Conservation (phyloP, 169 alveolate genomes). For the Amoebophrya sp. region DNA sequence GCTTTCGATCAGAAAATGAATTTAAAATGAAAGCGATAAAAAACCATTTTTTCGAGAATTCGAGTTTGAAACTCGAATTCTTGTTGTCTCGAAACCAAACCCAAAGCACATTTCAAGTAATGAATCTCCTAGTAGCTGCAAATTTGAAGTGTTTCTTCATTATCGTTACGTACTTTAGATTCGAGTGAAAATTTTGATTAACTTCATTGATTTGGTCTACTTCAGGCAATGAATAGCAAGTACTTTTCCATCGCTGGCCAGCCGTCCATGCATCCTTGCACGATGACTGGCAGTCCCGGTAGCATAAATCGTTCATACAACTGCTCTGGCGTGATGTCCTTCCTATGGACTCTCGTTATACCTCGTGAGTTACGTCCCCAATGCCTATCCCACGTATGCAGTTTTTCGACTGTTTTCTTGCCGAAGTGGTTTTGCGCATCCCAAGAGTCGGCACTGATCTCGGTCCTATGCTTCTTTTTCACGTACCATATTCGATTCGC, state of each 20-base stretch:
- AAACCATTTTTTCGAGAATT: neutral
- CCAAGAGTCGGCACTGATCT: neutral
- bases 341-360: neutral
- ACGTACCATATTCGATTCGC: slow-evolving; percentile 3
- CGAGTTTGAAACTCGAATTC: neutral
- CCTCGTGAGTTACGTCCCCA: neutral
- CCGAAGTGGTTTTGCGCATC: slow-evolving; percentile 11
- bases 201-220: slow-evolving; percentile 36
- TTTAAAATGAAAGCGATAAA: too few relatives aligned
- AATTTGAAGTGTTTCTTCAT: slow-evolving; percentile 31
- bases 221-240: slow-evolving; percentile 5
- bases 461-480: neutral
- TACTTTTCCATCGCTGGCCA: slow-evolving; percentile 50
- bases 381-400: neutral
- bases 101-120: neutral
- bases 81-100: neutral
- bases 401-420: neutral
- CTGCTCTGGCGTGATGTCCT: neutral
- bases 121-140: neutral
- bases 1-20: too few relatives aligned
- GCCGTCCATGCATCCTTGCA: slow-evolving; percentile 48
- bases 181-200: slow-evolving; percentile 43
- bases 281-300: slow-evolving; percentile 44
- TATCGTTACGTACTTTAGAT: slow-evolving; percentile 28
- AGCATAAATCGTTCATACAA: slow-evolving; percentile 31